Evolutionary conservation across 192 early-diverging fungal species (phyloP).

Genomic region (Coemansia sp.): DNA sequence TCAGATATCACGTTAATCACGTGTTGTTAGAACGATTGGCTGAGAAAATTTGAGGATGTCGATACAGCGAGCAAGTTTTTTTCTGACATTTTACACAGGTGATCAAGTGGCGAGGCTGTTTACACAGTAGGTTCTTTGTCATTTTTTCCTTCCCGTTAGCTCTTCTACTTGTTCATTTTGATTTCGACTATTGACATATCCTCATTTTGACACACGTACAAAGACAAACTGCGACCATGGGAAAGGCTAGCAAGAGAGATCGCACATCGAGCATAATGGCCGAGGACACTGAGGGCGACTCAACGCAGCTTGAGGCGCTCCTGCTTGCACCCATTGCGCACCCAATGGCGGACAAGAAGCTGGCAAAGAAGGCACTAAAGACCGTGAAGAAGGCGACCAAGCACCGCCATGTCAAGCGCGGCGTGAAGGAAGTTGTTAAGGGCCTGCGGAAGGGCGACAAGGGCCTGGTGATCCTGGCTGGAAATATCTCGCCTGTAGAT

Average conservation of each 20-base stretch:
- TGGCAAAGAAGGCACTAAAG: conserved; percentile 52
- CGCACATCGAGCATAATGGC: conserved; percentile 28
- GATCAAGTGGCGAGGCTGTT: too few relatives aligned
- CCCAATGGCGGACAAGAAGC: conserved; percentile 49
- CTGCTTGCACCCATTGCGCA: conserved; percentile 49
- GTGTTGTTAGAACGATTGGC: too few relatives aligned
- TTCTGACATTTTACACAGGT: too few relatives aligned
- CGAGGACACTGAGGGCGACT: conserved; percentile 39
- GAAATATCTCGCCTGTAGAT: conserved; percentile 95
- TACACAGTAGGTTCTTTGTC: too few relatives aligned
- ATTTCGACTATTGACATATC: conserved; percentile 1
- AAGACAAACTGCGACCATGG: conserved; percentile 58
- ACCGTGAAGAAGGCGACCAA: conserved; percentile 66
- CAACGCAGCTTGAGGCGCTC: conserved; percentile 8
- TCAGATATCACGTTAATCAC: too few relatives aligned
- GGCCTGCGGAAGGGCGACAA: conserved; percentile 92
- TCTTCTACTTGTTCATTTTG: conserved; percentile 6
- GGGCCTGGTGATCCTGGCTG: conserved; percentile 92
- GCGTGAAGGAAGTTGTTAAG: conserved; percentile 98
- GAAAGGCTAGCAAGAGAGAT: conserved; percentile 78
- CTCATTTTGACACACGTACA: background rate
- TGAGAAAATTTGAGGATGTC: too few relatives aligned
- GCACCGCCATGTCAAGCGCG: conserved; percentile 85
- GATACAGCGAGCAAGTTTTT: conserved; percentile 1
- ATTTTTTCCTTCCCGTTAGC: background rate